Conservation (phyloP, 176 grass and related monocot genomes). For the Echinochloa phyllopogon region DNA sequence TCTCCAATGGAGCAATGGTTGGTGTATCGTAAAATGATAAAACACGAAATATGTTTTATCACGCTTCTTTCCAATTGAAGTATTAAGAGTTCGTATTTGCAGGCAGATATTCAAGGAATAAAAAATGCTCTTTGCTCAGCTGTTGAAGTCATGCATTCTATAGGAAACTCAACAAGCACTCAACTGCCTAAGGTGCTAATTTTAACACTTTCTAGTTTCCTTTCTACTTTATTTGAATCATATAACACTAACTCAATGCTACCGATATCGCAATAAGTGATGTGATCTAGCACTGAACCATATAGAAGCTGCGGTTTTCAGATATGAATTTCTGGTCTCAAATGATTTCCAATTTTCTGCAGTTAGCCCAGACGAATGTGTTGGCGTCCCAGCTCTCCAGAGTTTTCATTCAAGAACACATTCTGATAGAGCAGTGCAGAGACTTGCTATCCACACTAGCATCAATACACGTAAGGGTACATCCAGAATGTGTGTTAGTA, state of each 20-base stretch:
- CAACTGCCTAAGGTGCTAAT: conserved; percentile 57
- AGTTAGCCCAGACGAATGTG: conserved; percentile 58
- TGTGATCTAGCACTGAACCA: not conserved
- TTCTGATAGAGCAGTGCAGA: conserved; percentile 57
- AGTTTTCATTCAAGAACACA: conserved; percentile 52
- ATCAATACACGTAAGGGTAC: conserved; percentile 67
- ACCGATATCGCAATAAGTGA: not conserved
- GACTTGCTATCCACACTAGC: conserved; percentile 65
- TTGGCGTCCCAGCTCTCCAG: conserved; percentile 55
- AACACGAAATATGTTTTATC: not conserved
- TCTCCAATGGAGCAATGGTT: conserved; percentile 68
- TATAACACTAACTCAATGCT: not conserved
- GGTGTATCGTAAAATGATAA: not conserved
- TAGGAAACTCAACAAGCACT: conserved; percentile 50
- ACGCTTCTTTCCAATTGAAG: not conserved
- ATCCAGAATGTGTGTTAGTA: too few relatives aligned
- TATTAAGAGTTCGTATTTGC: not conserved
- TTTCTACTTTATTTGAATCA: not conserved
- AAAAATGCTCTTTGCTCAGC: conserved; percentile 62
- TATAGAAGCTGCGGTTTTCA: not conserved
- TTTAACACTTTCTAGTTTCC: not conserved
- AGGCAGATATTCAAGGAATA: conserved; percentile 64
- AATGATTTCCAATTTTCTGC: conserved; percentile 14
- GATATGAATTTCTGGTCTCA: not conserved
- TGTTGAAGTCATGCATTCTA: conserved; percentile 70